A percentile compares a stretch with the other conserved stretches of the same genome.
These are phyloP conservation scores for Neonectria hederae DNA, from an alignment of 2,329 filamentous ascomycete species.

Conservation along the genomic window DNA sequence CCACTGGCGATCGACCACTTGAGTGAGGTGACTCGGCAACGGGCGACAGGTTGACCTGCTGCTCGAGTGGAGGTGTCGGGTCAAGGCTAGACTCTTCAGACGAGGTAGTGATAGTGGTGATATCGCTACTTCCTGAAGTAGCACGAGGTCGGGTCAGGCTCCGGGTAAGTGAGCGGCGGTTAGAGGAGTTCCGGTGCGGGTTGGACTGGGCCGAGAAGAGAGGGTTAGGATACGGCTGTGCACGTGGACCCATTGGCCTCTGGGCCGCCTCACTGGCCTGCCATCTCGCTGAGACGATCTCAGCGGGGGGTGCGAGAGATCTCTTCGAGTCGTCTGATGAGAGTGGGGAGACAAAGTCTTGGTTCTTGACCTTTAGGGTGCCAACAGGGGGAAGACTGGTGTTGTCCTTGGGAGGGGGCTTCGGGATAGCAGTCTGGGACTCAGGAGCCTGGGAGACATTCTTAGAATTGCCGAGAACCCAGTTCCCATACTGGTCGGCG, in stretches of 20 bases:
- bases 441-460: constrained; percentile 42
- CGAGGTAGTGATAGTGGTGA: constrained; percentile 46
- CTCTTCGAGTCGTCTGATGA: constrained; percentile 1
- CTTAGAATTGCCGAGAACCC: constrained; percentile 57
- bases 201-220: constrained; percentile 40
- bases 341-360: neutral
- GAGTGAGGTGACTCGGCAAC: constrained; percentile 58
- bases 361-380: constrained; percentile 7
- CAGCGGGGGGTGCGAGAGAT: constrained; percentile 43
- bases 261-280: constrained; percentile 26
- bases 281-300: constrained; percentile 43
- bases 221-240: constrained; percentile 29
- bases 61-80: constrained; percentile 31
- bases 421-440: constrained; percentile 24
- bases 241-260: constrained; percentile 32
- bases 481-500: constrained; percentile 63
- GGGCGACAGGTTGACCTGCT: constrained; percentile 54
- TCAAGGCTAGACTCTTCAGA: constrained; percentile 39
- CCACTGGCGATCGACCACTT: constrained; percentile 45
- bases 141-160: constrained; percentile 38
- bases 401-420: constrained; percentile 36
- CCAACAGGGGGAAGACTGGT: constrained; percentile 12
- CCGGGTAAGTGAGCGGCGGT: constrained; percentile 33
- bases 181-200: constrained; percentile 33
- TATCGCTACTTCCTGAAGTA: constrained; percentile 46